Conservation (phyloP, 2,329 filamentous ascomycete genomes). For the Diaporthe sp. region DNA sequence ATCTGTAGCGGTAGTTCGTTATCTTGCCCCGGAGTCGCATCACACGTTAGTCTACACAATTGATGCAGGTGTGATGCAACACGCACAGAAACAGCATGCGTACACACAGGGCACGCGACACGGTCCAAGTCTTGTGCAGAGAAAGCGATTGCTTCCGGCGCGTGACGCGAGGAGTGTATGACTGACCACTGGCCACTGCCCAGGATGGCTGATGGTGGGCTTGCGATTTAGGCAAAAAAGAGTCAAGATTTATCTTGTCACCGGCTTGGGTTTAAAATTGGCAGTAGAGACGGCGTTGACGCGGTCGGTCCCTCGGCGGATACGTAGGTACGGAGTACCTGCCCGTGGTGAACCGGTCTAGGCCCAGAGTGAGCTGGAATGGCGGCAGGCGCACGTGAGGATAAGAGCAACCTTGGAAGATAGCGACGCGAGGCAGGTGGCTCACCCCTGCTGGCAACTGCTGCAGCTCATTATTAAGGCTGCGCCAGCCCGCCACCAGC, state of each 20-base stretch:
- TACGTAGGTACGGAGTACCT: neutral
- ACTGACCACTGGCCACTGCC: no score
- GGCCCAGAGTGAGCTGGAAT: neutral
- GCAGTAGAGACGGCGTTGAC: neutral
- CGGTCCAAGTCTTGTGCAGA: neutral
- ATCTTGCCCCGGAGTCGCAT: neutral
- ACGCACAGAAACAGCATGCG: neutral
- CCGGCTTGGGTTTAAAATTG: neutral
- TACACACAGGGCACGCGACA: slow-evolving; percentile 7
- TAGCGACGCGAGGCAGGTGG: neutral
- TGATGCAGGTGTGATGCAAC: neutral
- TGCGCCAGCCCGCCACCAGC: neutral
- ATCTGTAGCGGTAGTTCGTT: neutral
- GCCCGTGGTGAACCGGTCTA: neutral
- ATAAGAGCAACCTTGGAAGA: slow-evolving; percentile 3
- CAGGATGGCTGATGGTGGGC: neutral
- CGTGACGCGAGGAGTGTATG: slow-evolving; percentile 3
- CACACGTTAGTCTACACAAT: neutral
- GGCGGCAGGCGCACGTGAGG: slow-evolving; percentile 6
- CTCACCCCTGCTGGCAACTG: no score
- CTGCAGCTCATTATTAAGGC: no score
- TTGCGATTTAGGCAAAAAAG: slow-evolving; percentile 19
- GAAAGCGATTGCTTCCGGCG: neutral
- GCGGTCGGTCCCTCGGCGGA: neutral
- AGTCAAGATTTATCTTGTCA: neutral